phyloP scores from a whole-genome alignment of 1,284 basidiomycete genomes.

The Dichomitus squalens region DNA sequence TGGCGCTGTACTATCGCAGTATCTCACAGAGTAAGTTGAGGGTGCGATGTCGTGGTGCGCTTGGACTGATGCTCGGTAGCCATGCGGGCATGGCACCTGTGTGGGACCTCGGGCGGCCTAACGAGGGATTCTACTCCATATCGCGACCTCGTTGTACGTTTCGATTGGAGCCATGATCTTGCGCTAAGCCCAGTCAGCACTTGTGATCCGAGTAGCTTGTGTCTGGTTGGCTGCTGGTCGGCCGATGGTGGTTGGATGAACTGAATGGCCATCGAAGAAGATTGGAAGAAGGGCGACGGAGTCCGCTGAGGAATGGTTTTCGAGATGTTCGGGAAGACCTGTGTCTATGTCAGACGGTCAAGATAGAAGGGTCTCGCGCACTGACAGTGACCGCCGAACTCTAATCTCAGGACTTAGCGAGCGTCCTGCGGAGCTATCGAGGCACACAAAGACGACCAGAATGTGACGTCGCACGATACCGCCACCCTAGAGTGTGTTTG shows the following conservation, averaged over 20 bases:
- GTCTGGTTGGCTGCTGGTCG: background rate
- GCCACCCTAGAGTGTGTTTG: background rate
- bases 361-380: background rate
- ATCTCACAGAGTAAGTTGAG: background rate
- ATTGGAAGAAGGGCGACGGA: background rate
- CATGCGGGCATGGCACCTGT: slow-evolving; percentile 16
- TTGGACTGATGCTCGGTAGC: background rate
- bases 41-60: background rate
- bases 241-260: background rate
- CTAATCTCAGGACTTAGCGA: background rate
- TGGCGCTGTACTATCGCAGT: background rate
- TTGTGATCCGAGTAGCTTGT: background rate
- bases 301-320: background rate
- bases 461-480: background rate
- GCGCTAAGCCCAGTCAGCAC: background rate
- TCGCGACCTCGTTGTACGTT: background rate
- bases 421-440: background rate
- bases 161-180: background rate
- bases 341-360: background rate
- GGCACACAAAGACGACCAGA: background rate
- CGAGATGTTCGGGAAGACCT: background rate
- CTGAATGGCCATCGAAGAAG: background rate
- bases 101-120: background rate
- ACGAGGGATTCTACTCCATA: background rate
- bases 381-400: background rate